Base-by-base conservation (phyloP, 495 filamentous ascomycete species). In the Xylaria intraflava region DNA sequence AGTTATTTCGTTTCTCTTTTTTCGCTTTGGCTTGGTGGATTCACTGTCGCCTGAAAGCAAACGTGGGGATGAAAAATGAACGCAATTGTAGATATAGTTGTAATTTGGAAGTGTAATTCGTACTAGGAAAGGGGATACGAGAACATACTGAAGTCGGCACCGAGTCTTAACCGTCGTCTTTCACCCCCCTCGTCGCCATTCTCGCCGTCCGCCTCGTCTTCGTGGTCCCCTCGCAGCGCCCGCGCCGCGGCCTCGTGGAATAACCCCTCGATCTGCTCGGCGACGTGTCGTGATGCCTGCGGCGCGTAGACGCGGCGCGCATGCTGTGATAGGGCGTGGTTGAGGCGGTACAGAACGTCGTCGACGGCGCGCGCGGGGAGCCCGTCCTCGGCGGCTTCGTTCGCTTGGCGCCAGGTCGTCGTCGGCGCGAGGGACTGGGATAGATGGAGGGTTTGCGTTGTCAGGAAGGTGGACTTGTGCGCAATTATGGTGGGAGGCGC, bases 211-310 rank as follows among this genome's bases (percentile, higher is more conserved):
- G 71, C 70, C 0, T 64, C 70, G 1, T 62, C 70, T 19, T 54
- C 74, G 27, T 46, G 68, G 47, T 57, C 66, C 41, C 60, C 59
- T 0, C 51, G 45, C 12, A 65, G 51, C 14, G 57, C 62, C 56
- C 68, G 61, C 56, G 68, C 71, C 23, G 76, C 74, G 1, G 66
- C 69, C 35, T 78, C 76, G 62, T 82, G 83, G 62, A 92, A 93
- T 46, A 91, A 68, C 46, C 69, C 71, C 59, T 90, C 83, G 39
- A 94, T 83, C 73, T 94, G 88, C 67, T 90, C 85, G 20, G 87
- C 89, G 36, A 94, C 79, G 70, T 90, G 86, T 31, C 88, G 80
- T 51, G 83, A 81, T 0, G 86, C 82, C 59, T 91, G 87, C 0
- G 84, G 80, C 11, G 83, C 80, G 69, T 92, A 91, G 14, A 82